Base-by-base conservation (phyloP, 495 filamentous ascomycete species). In the Xylaria flabelliformis region DNA sequence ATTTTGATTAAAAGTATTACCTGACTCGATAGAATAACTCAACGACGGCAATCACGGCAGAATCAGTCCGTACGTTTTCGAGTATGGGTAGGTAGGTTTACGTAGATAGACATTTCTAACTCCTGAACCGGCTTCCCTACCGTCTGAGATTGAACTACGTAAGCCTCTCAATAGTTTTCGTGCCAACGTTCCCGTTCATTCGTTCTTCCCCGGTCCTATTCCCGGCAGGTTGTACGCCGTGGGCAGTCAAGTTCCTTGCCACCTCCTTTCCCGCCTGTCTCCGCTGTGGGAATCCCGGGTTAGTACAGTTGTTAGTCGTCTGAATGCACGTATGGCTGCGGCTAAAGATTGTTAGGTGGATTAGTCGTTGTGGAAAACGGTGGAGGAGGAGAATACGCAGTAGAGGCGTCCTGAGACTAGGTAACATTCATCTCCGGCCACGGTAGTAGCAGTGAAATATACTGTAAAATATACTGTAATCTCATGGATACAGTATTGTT, bases 231-330 rank as follows among this genome's bases (percentile, higher is more conserved):
- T 32, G 53, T 17, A 56, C 26, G 53, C 53, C 13, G 53, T 26
- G 4, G 50, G 53, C 26, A 26, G 53, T 15, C 26, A 2, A 56
- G 26, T 56, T 56, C 26, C 24, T 17, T 26, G 6, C 53, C 24
- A 56, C 53, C 53, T 56, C 53, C 53, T 32, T 56, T 56, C 53
- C 53, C 24, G 53, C 53, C 15, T 12, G 53, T 56, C 26, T 56
- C 53, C 53, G 53, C 4, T 4, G 21, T 32, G 12, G 26, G 6
- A 29, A 32, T 32, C 12, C 26, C 4, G 53, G 24, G 53, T 15
- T 32, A 32, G 53, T 56, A 13, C 6, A 51, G 48, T 32, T 29
- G 26, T 56, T 56, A 56, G 53, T 32, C 12, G 53, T 32, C 3
- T 7, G 26, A 56, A 56, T 17, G 53, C n/a, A 5, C 26, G 5